Evolutionary conservation across 1,284 basidiomycete genomes (phyloP), one percentile per base, ranked within the genome.

Genomic region (Papiliotrema nemorosa): DNA sequence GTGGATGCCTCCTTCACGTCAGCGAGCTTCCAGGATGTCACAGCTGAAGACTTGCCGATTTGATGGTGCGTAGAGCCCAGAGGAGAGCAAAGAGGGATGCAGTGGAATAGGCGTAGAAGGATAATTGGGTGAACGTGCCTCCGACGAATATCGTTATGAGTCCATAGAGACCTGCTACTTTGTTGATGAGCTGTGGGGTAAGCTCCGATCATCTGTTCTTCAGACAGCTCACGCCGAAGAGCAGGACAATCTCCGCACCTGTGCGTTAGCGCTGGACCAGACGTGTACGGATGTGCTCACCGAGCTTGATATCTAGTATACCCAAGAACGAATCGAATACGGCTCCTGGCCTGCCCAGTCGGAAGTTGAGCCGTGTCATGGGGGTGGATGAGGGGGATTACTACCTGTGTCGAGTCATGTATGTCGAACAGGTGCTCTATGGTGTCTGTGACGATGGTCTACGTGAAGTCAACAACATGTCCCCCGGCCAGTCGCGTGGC

Each of bases 111-210:
- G 92, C 79, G 74, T 98, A 98, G 67, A 92, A 81, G 72, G 84
- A 86, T 53, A 97, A 80, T 76, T 99, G 94, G 0, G 88, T 84
- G 60, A 92, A 86, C 7, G 89, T 86, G 21, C 90, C 91, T 34
- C 89, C 90, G 40, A 89, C 86, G 59, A 94, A 78, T 57, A 94
- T 81, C 14, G 92, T 91, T 46, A 98, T 85, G 58, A 99, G 83
- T 47, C 94, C 94, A 71, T 97, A 99, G 16, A 97, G 82, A 50
- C 94, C 94, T 14, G 94, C 94, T 47, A 93, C 93, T 77, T 99
- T 99, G 82, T 99, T 97, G 62, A 99, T 81, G 47, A 96, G 79
- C 89, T 91, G 60, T 5, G 20, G 55, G 25, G 22, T 45, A 26
- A 31, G 43, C 38, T 33, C 13, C 33, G 31, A 39, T 21, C 2